Evolutionary conservation across 352 stramenopile genomes (phyloP).

Genomic region (Bremia lactucae): DNA sequence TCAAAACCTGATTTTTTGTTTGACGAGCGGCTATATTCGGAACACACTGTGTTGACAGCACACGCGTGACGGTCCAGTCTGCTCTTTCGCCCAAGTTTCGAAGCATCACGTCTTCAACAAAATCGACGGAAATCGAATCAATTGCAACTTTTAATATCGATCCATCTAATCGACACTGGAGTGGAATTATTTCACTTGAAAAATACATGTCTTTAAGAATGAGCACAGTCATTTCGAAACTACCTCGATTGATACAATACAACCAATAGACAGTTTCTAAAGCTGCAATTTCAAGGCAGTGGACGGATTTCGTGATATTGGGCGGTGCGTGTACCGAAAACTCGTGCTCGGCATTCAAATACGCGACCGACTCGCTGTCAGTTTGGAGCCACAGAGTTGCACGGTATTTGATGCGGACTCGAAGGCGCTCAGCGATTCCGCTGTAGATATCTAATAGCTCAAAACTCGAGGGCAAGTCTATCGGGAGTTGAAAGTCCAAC

Average conservation of each 20-base stretch:
- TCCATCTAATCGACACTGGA: slow-evolving; percentile 16
- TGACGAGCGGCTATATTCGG: slow-evolving; percentile 5
- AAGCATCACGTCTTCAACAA: slow-evolving; percentile 19
- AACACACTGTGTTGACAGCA: slow-evolving; percentile 15
- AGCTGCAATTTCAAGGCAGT: slow-evolving; percentile 17
- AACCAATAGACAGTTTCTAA: slow-evolving; percentile 21
- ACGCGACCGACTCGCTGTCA: slow-evolving; percentile 20
- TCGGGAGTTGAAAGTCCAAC: slow-evolving; percentile 17
- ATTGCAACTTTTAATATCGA: slow-evolving; percentile 13
- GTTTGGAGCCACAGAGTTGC: slow-evolving; percentile 21
- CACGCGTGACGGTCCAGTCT: slow-evolving; percentile 11
- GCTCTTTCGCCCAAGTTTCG: slow-evolving; percentile 8
- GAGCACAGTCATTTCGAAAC: slow-evolving; percentile 10
- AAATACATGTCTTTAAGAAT: slow-evolving; percentile 16
- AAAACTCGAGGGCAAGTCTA: slow-evolving; percentile 19
- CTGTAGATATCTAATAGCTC: slow-evolving; percentile 21
- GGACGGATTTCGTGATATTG: slow-evolving; percentile 11
- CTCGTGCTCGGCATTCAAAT: slow-evolving; percentile 16
- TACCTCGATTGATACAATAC: slow-evolving; percentile 21
- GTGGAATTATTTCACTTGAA: slow-evolving; percentile 8
- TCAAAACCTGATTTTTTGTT: slow-evolving; percentile 5
- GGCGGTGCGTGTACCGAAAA: slow-evolving; percentile 18
- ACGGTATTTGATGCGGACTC: slow-evolving; percentile 19
- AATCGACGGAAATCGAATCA: slow-evolving; percentile 12
- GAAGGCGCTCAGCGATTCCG: slow-evolving; percentile 17